Conservation (phyloP, 129 eudicot genomes). For the Pseudognaphalium luteoalbum region DNA sequence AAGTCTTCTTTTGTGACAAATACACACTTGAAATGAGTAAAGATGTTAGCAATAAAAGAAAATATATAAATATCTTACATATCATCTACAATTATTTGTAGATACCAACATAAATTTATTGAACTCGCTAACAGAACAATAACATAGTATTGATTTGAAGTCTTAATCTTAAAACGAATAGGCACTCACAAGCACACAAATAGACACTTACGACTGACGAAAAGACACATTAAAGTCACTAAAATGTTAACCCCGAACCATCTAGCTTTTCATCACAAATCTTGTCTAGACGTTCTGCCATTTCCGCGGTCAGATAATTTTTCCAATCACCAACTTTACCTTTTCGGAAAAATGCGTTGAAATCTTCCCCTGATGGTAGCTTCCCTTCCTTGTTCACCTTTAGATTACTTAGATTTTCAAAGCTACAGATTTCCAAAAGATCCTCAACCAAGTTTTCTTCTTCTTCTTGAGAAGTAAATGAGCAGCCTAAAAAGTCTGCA, state of each 20-base stretch:
- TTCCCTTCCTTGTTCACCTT: constrained; percentile 53
- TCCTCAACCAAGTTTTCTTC: constrained; percentile 32
- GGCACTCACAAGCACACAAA: no score
- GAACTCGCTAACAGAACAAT: no score
- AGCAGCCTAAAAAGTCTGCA: constrained; percentile 44
- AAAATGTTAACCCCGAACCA: constrained; percentile 8
- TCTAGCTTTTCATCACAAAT: constrained; percentile 19
- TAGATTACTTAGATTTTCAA: constrained; percentile 41
- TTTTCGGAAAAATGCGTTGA: constrained; percentile 29
- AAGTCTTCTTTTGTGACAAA: no score
- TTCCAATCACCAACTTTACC: constrained; percentile 49
- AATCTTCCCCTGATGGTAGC: constrained; percentile 9
- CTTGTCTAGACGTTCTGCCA: constrained; percentile 31
- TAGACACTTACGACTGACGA: no score
- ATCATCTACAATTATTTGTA: no score
- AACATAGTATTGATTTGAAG: no score
- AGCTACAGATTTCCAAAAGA: constrained; percentile 43
- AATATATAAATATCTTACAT: no score
- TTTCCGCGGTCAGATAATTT: constrained; percentile 28
- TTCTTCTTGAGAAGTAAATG: constrained; percentile 43
- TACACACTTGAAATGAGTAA: no score
- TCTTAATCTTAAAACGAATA: no score
- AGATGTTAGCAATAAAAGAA: no score
- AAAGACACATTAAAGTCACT: background rate
- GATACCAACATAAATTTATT: no score